Conservation (phyloP, 192 early-diverging fungal genomes). For the Oehlia diaphana region DNA sequence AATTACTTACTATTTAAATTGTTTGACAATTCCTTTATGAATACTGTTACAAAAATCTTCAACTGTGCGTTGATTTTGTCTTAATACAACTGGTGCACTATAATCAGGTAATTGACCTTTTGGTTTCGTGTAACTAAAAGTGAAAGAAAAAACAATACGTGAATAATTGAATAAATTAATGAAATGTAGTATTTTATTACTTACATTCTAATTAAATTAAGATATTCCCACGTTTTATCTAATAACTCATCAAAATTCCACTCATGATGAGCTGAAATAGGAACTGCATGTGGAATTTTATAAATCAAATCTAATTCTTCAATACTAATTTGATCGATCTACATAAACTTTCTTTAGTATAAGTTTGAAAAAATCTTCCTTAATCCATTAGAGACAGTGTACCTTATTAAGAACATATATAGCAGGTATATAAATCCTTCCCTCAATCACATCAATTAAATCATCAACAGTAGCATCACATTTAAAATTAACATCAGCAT, state of each 20-base stretch:
- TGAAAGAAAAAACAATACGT: constrained; percentile 23
- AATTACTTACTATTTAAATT: constrained; percentile 60
- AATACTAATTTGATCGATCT: constrained; percentile 96
- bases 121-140: constrained; percentile 23
- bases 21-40: constrained; percentile 90
- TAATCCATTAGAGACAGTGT: constrained; percentile 93
- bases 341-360: background rate
- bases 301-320: constrained; percentile 79
- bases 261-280: constrained; percentile 64
- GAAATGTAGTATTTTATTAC: background rate
- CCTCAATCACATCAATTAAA: constrained; percentile 97
- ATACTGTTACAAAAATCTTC: constrained; percentile 94
- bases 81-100: constrained; percentile 87
- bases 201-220: constrained; percentile 79
- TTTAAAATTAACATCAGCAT: constrained; percentile 93
- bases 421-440: constrained; percentile 93
- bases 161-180: background rate
- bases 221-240: constrained; percentile 74
- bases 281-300: constrained; percentile 95
- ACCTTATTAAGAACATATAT: constrained; percentile 99
- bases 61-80: constrained; percentile 63
- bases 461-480: constrained; percentile 95
- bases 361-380: constrained; percentile 17
- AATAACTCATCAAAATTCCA: constrained; percentile 99
- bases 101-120: constrained; percentile 97